Conservation (phyloP, 768 basidiomycete genomes). For the Neoboletus subvelutipes region DNA sequence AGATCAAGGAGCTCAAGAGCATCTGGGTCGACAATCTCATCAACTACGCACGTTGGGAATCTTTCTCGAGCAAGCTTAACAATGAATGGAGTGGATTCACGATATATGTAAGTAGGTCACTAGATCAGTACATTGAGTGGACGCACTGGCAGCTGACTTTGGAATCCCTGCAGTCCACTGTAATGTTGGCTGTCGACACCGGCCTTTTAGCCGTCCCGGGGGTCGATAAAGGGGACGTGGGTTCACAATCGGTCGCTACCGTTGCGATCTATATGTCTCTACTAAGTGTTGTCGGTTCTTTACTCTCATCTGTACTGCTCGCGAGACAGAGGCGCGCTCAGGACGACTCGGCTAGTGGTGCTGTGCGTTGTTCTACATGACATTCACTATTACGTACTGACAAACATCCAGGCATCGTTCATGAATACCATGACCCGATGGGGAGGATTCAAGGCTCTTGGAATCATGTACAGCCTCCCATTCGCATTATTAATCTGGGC, state of each 20-base stretch:
- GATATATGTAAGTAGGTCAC: neutral
- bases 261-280: neutral
- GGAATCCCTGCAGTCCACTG: neutral
- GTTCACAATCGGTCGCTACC: neutral
- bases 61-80: neutral
- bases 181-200: neutral
- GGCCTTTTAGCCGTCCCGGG: neutral
- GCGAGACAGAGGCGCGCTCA: neutral
- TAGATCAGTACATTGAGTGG: neutral
- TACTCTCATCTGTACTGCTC: neutral
- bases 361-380: neutral
- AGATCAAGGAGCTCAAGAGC: neutral
- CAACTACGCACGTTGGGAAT: neutral
- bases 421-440: neutral
- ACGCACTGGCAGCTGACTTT: neutral
- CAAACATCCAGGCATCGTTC: neutral
- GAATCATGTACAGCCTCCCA: neutral
- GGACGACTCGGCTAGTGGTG: neutral
- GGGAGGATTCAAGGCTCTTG: neutral
- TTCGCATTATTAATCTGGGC: neutral
- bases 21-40: neutral
- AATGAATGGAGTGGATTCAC: neutral
- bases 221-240: neutral
- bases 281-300: neutral
- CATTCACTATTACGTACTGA: neutral